phyloP scores from a whole-genome alignment of 2,329 filamentous ascomycete genomes.

The Pestalotiopsis sp. region DNA sequence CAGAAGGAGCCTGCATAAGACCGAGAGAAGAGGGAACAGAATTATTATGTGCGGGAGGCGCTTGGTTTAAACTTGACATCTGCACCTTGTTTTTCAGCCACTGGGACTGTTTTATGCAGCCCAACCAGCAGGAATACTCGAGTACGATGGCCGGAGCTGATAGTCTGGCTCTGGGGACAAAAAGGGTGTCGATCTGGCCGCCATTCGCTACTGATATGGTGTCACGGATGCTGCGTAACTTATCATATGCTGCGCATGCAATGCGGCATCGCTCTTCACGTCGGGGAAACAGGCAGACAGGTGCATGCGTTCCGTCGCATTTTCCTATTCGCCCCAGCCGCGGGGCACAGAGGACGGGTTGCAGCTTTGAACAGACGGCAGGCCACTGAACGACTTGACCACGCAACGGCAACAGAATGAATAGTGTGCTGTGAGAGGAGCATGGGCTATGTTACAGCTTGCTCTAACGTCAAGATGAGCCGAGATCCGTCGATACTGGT shows the following conservation, averaged over 20 bases:
- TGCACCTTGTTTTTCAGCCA: neutral
- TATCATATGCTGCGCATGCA: conserved; percentile 8
- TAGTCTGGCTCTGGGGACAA: neutral
- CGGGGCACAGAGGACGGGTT: neutral
- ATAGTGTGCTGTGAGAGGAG: neutral
- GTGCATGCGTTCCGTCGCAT: conserved; percentile 7
- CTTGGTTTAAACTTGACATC: conserved; percentile 1
- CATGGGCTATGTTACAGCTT: neutral
- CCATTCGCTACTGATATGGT: conserved; percentile 10
- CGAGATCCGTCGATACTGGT: neutral
- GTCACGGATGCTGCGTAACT: neutral
- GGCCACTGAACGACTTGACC: neutral
- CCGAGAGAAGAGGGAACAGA: neutral
- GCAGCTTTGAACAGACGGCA: neutral
- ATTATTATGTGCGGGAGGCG: neutral
- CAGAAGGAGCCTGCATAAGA: conserved; percentile 6
- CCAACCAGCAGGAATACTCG: neutral
- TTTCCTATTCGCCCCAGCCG: neutral
- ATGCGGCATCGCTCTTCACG: conserved; percentile 10
- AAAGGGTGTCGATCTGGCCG: neutral
- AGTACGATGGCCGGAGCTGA: neutral
- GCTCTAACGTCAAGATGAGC: neutral
- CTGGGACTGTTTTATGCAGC: neutral
- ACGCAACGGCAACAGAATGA: neutral
- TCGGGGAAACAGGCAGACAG: neutral